phyloP scores from a whole-genome alignment of 495 filamentous ascomycete genomes.

The Thozetella sp. region DNA sequence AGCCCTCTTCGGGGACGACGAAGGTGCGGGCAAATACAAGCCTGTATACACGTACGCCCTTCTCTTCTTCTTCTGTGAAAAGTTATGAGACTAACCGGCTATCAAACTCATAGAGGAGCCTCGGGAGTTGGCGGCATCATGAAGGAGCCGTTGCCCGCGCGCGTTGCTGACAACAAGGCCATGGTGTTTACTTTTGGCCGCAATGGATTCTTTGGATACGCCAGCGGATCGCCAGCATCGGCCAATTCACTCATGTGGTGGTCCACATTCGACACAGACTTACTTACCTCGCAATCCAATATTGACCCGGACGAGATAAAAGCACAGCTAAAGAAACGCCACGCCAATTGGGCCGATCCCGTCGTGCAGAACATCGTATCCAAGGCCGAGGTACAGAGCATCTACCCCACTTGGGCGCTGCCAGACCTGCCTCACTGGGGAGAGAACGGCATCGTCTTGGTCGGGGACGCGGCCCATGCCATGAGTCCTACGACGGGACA shows the following conservation, averaged over 20 bases:
- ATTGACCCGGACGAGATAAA: conserved; percentile 40
- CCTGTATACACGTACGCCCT: conserved; percentile 26
- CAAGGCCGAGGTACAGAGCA: conserved; percentile 38
- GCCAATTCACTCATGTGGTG: conserved; percentile 45
- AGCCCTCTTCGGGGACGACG: conserved; percentile 37
- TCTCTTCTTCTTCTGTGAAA: no score
- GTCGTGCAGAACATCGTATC: conserved; percentile 46
- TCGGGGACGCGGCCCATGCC: conserved; percentile 50
- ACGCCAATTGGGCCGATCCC: conserved; percentile 51
- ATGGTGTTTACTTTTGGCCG: conserved; percentile 56
- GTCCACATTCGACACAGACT: conserved; percentile 45
- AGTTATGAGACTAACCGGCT: conserved; percentile 7
- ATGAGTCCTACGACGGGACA: conserved; percentile 41
- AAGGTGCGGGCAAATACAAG: conserved; percentile 17
- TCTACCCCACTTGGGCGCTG: conserved; percentile 57
- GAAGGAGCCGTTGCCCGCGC: conserved; percentile 22
- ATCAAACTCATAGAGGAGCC: conserved; percentile 31
- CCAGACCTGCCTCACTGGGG: conserved; percentile 35
- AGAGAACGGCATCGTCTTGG: conserved; percentile 29
- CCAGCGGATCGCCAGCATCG: conserved; percentile 34
- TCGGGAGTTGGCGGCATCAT: conserved; percentile 58
- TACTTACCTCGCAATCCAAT: conserved; percentile 33
- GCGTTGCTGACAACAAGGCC: conserved; percentile 28
- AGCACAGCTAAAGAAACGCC: conserved; percentile 41
- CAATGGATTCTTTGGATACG: conserved; percentile 63